These are phyloP conservation scores for Fonsecaea pedrosoi DNA, from an alignment of 2,329 filamentous ascomycete species.

Conservation along the genomic window DNA sequence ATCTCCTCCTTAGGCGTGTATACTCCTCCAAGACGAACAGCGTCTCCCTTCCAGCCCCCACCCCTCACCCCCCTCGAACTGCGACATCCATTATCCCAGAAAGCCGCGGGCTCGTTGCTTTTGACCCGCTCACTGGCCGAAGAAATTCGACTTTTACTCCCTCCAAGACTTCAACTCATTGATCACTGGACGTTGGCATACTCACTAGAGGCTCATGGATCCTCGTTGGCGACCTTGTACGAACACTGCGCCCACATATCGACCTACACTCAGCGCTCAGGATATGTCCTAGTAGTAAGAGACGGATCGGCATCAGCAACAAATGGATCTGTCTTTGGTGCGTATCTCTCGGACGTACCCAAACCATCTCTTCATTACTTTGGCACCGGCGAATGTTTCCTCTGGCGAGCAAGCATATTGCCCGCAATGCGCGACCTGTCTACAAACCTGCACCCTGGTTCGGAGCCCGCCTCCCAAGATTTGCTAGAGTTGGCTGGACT, in stretches of 20 bases:
- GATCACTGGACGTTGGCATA: slow-evolving; percentile 88
- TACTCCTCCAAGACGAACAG: slow-evolving; percentile 65
- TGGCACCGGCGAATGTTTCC: slow-evolving; percentile 94
- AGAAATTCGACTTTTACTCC: slow-evolving; percentile 88
- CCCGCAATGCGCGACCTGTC: slow-evolving; percentile 55
- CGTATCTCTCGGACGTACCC: slow-evolving; percentile 89
- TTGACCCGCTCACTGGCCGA: slow-evolving; percentile 79
- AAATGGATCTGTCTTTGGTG: slow-evolving; percentile 72
- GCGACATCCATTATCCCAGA: slow-evolving; percentile 60
- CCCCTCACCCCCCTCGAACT: slow-evolving; percentile 82
- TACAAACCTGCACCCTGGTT: slow-evolving; percentile 9
- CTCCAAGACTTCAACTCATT: slow-evolving; percentile 82
- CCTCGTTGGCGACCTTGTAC: slow-evolving; percentile 85
- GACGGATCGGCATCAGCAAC: slow-evolving; percentile 61
- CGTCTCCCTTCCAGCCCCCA: slow-evolving; percentile 84
- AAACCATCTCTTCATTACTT: slow-evolving; percentile 84
- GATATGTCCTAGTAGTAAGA: slow-evolving; percentile 86
- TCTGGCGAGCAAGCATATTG: slow-evolving; percentile 78
- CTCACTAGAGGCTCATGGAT: slow-evolving; percentile 89
- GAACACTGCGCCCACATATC: slow-evolving; percentile 73
- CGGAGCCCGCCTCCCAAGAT: slow-evolving; percentile 42
- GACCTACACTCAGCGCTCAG: slow-evolving; percentile 69
- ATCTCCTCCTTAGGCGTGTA: slow-evolving; percentile 58
- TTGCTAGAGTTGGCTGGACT: slow-evolving; percentile 61
- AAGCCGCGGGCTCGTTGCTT: slow-evolving; percentile 60